phyloP scores from a whole-genome alignment of 192 early-diverging fungal species.

The Coemansia sp. region DNA sequence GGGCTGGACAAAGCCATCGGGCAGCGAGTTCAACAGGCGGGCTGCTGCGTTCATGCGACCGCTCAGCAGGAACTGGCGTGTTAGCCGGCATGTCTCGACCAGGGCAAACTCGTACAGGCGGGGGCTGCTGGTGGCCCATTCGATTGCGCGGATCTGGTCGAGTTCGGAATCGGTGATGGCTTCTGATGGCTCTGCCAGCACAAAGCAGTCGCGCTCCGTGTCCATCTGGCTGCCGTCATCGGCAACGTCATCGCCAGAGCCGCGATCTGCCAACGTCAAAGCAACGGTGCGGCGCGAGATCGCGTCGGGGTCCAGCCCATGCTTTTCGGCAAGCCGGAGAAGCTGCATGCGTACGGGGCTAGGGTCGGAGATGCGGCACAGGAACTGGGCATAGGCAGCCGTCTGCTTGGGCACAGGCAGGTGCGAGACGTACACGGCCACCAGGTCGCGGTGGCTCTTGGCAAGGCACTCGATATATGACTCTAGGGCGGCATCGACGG shows the following conservation, averaged over 20 bases:
- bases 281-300: conserved; percentile 44
- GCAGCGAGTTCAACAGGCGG: conserved; percentile 45
- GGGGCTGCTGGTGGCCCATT: conserved; percentile 52
- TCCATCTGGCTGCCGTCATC: not conserved
- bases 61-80: conserved; percentile 49
- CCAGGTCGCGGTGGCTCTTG: conserved; percentile 32
- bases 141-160: conserved; percentile 52
- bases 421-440: conserved; percentile 51
- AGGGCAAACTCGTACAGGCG: conserved; percentile 46
- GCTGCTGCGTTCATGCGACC: conserved; percentile 50
- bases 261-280: conserved; percentile 9
- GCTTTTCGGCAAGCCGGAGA: conserved; percentile 31
- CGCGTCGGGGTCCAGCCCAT: conserved; percentile 37
- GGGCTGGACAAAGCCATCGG: conserved; percentile 39
- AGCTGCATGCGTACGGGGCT: conserved; percentile 33
- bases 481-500: conserved; percentile 50
- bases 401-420: conserved; percentile 46
- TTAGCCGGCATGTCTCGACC: conserved; percentile 42
- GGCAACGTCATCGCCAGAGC: not conserved
- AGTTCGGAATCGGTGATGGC: conserved; percentile 14
- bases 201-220: not conserved
- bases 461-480: conserved; percentile 50
- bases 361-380: conserved; percentile 31
- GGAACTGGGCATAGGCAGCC: conserved; percentile 50
- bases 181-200: conserved; percentile 27